Percentiles rank a stretch among this genome's conserved stretches.
These are phyloP conservation scores for Starmerella floricola DNA, from an alignment of 805 yeast species.

Conservation along the genomic window DNA sequence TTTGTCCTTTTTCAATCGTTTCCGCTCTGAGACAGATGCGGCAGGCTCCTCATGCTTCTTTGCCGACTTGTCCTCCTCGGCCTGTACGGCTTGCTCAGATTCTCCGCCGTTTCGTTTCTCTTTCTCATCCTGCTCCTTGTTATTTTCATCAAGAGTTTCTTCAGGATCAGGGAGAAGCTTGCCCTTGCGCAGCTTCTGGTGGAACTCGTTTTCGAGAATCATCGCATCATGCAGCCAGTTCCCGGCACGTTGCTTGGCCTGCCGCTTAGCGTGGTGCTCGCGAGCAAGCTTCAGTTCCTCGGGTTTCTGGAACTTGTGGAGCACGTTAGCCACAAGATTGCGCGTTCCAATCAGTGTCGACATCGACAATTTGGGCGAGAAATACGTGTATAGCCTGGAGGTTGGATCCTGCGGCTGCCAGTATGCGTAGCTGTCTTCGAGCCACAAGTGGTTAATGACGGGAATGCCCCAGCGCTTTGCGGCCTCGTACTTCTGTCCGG, in stretches of 20 bases:
- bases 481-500: conserved; percentile 65
- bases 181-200: conserved; percentile 33
- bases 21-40: too few species aligned
- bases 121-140: conserved; percentile 5
- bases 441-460: conserved; percentile 73
- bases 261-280: conserved; percentile 24
- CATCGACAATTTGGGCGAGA: conserved; percentile 35
- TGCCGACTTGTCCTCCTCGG: too few species aligned
- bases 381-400: conserved; percentile 37
- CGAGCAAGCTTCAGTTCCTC: conserved; percentile 5
- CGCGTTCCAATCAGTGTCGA: conserved; percentile 44
- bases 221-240: conserved; percentile 47
- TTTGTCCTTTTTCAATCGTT: too few species aligned
- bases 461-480: conserved; percentile 58
- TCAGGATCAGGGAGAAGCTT: too few species aligned
- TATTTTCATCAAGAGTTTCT: too few species aligned
- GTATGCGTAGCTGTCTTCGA: conserved; percentile 61
- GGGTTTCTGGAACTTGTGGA: conserved; percentile 32
- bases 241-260: conserved; percentile 57
- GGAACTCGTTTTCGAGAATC: conserved; percentile 49
- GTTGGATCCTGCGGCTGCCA: conserved; percentile 45
- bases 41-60: too few species aligned
- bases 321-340: conserved; percentile 33
- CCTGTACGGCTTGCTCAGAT: background rate
- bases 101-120: background rate